These are phyloP conservation scores for Aspergillus fructus DNA, from an alignment of 2,329 filamentous ascomycete genomes.

Conservation along the genomic window DNA sequence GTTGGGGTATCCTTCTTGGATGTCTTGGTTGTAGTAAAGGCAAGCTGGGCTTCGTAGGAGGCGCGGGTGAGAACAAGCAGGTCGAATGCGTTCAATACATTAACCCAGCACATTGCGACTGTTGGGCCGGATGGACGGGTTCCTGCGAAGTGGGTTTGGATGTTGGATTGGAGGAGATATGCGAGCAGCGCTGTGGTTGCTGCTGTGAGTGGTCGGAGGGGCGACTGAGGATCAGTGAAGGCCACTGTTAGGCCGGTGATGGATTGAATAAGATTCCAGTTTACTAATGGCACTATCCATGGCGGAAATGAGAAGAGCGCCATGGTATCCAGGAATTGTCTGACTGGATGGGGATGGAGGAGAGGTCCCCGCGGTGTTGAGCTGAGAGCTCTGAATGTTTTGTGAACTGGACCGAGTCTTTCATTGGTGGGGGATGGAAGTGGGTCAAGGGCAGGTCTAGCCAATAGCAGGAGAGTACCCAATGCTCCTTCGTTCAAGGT, in stretches of 20 bases:
- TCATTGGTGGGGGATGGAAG: neutral
- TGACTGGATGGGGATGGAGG: neutral
- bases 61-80: constrained; percentile 19
- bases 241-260: constrained; percentile 13
- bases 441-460: too few relatives aligned
- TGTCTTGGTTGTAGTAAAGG: neutral
- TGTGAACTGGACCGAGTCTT: neutral
- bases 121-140: constrained; percentile 15
- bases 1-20: neutral
- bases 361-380: neutral
- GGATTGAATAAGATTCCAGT: constrained; percentile 17
- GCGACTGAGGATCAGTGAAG: constrained; percentile 11
- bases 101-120: constrained; percentile 23
- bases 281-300: constrained; percentile 10
- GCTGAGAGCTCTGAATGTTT: neutral
- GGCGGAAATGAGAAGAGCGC: neutral
- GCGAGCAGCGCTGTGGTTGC: constrained; percentile 12
- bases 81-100: constrained; percentile 22
- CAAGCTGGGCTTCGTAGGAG: constrained; percentile 11
- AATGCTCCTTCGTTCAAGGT: too few relatives aligned
- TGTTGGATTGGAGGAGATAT: constrained; percentile 9
- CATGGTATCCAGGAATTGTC: neutral
- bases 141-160: neutral
- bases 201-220: constrained; percentile 2
- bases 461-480: too few relatives aligned